A percentile compares a stretch with the other conserved stretches of the same genome.
These are phyloP conservation scores for Cyberlindnera subsufficiens DNA, from an alignment of 805 yeast species.

Conservation along the genomic window DNA sequence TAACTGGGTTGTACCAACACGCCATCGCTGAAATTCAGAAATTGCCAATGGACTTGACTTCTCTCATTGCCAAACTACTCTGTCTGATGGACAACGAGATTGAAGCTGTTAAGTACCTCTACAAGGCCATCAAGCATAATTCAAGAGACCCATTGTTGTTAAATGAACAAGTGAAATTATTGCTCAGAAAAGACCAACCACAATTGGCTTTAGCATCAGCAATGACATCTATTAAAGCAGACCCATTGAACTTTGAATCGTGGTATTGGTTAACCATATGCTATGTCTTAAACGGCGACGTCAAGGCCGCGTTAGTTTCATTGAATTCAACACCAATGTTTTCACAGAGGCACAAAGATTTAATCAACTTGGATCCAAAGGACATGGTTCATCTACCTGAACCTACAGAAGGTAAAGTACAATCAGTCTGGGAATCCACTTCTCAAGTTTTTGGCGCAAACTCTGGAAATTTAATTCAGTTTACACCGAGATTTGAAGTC, in stretches of 20 bases:
- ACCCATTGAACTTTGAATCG: constrained; percentile 72
- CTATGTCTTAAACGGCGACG: constrained; percentile 51
- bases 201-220: constrained; percentile 57
- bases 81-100: constrained; percentile 29
- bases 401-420: constrained; percentile 49
- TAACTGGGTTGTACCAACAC: constrained; percentile 32
- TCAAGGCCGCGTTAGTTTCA: constrained; percentile 54
- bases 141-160: constrained; percentile 17
- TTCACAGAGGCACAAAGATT: constrained; percentile 34
- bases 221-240: constrained; percentile 49
- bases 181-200: constrained; percentile 47
- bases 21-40: constrained; percentile 34
- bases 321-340: constrained; percentile 75
- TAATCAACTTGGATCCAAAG: constrained; percentile 36
- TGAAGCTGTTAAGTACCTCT: constrained; percentile 27
- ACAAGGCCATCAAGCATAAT: constrained; percentile 22
- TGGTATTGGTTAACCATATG: constrained; percentile 65
- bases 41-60: constrained; percentile 19
- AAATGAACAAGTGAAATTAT: constrained; percentile 51
- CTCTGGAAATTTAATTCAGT: constrained; percentile 19
- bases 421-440: constrained; percentile 37
- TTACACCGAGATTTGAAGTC: constrained; percentile 26
- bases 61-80: constrained; percentile 26
- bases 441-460: constrained; percentile 23
- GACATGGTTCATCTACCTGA: constrained; percentile 41